Percentiles rank a stretch among this genome's conserved stretches.
Conservation (phyloP, 116 monocot species). For the Dioscorea cayenensis region DNA sequence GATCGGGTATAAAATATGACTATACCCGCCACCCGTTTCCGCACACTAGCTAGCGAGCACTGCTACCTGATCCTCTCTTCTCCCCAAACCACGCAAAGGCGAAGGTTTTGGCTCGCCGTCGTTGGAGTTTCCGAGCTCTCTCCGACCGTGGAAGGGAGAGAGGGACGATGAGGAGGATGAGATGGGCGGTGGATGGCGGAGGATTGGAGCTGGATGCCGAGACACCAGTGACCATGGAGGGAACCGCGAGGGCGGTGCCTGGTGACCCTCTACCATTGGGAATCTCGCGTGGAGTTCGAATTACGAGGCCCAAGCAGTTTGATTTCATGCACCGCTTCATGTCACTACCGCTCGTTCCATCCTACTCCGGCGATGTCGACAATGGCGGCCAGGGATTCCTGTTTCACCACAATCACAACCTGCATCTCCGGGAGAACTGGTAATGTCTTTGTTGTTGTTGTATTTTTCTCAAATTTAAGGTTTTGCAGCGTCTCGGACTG, state of each 20-base stretch:
- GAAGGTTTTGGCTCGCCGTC: background rate
- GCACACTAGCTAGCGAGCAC: too few species aligned
- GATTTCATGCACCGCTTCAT: slow-evolving; percentile 99
- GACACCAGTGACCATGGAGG: slow-evolving; percentile 77
- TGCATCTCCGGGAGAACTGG: slow-evolving; percentile 64
- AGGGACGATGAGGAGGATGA: slow-evolving; percentile 53
- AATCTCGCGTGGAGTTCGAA: slow-evolving; percentile 61
- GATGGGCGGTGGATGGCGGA: slow-evolving; percentile 58
- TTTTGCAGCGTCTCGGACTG: background rate
- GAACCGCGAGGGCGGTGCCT: slow-evolving; percentile 68
- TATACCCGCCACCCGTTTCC: too few species aligned
- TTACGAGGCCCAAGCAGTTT: slow-evolving; percentile 83
- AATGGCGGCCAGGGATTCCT: slow-evolving; percentile 43
- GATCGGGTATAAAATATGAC: too few species aligned
- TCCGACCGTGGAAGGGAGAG: background rate
- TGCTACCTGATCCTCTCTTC: background rate
- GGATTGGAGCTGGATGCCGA: slow-evolving; percentile 88
- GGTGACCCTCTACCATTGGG: slow-evolving; percentile 70
- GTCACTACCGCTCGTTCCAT: slow-evolving; percentile 78
- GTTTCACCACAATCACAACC: slow-evolving; percentile 56
- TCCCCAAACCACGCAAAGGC: background rate
- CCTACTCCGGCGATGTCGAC: slow-evolving; percentile 35
- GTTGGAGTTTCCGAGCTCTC: slow-evolving; percentile 1
- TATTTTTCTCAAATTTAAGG: background rate
- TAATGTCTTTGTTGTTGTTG: background rate